These are phyloP conservation scores for Capsicum pubescens DNA, from an alignment of 257 asterid species.

Conservation along the genomic window DNA sequence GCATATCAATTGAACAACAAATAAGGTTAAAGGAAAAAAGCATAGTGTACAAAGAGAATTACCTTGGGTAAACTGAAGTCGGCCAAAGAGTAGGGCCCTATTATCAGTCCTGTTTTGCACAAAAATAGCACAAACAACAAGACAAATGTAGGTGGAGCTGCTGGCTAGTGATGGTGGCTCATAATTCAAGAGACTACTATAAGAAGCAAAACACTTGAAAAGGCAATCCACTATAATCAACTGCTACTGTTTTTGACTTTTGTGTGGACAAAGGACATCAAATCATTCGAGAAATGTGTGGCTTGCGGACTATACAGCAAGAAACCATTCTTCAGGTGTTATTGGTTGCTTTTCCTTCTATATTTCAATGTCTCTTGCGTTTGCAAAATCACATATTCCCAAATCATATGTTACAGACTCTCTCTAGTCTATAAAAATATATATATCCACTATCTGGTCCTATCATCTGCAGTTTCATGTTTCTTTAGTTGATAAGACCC, in stretches of 20 bases:
- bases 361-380: not conserved
- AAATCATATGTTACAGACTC: not conserved
- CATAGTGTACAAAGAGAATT: conserved; percentile 9
- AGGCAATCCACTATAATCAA: conserved; percentile 41
- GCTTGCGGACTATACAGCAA: conserved; percentile 18
- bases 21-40: not conserved
- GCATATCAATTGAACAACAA: not conserved
- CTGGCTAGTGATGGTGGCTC: conserved; percentile 48
- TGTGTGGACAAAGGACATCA: conserved; percentile 32
- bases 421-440: too few species aligned
- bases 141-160: conserved; percentile 46
- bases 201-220: conserved; percentile 41
- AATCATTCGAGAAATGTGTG: not conserved
- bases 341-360: not conserved
- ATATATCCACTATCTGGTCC: not conserved
- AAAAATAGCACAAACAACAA: conserved; percentile 27
- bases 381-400: not conserved
- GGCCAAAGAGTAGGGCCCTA: conserved; percentile 30
- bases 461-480: not conserved
- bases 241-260: conserved; percentile 35
- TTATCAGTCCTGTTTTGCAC: conserved; percentile 34
- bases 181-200: conserved; percentile 44
- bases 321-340: not conserved
- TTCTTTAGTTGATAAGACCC: not conserved
- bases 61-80: conserved; percentile 12